phyloP scores from a whole-genome alignment of 352 stramenopile species.

The Pythium sukuiense region DNA sequence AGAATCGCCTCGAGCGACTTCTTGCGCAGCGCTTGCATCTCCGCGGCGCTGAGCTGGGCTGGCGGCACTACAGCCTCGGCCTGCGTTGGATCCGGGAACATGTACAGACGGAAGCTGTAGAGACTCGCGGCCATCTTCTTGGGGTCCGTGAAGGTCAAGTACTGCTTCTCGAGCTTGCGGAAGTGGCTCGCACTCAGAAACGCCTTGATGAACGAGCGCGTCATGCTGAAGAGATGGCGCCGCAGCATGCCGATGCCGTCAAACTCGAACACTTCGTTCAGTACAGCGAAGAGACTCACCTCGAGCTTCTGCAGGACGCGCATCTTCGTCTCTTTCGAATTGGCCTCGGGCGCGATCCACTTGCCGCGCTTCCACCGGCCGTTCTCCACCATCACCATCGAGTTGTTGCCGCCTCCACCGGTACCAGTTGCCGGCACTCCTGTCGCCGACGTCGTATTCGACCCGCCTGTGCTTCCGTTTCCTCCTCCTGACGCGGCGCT shows the following conservation, averaged over 20 bases:
- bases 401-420: not conserved
- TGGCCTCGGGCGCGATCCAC: conserved; percentile 65
- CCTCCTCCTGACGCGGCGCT: not conserved
- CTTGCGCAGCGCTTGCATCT: conserved; percentile 60
- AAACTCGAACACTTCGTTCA: conserved; percentile 85
- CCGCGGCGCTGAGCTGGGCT: conserved; percentile 25
- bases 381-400: conserved; percentile 59
- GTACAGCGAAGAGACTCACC: conserved; percentile 69
- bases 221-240: conserved; percentile 84
- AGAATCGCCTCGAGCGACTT: conserved; percentile 72
- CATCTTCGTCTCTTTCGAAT: conserved; percentile 82
- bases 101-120: conserved; percentile 50
- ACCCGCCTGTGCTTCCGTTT: not conserved
- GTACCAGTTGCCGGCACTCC: not conserved
- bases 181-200: conserved; percentile 82
- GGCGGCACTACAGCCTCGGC: conserved; percentile 5
- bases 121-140: conserved; percentile 62
- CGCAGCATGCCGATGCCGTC: conserved; percentile 81
- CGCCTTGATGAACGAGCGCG: conserved; percentile 76
- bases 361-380: conserved; percentile 40
- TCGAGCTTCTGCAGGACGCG: conserved; percentile 78
- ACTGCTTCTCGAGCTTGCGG: conserved; percentile 78
- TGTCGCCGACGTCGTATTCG: not conserved
- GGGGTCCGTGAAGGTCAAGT: conserved; percentile 76
- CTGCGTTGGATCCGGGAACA: conserved; percentile 44